Base-by-base conservation (phyloP, 768 basidiomycete genomes). In the Brasilioporus rufonigricans region DNA sequence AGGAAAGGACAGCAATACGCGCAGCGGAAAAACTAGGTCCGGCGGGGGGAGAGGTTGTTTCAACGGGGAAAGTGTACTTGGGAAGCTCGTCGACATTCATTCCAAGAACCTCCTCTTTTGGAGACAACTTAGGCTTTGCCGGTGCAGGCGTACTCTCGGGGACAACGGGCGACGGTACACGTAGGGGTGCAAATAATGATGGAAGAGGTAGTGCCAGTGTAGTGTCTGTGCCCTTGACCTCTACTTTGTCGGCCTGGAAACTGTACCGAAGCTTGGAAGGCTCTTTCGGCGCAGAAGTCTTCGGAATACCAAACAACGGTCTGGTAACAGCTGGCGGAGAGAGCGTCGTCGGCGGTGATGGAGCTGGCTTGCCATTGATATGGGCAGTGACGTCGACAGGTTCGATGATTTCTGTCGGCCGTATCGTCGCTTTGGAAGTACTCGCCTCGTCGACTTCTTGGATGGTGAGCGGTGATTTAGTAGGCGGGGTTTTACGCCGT, bases 251-350 rank as follows among this genome's bases (percentile, higher is more conserved):
- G 3, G 81, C 78, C 44, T 83, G 81, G 68, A 86, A 82, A 60
- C 87, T 88, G 61, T 78, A 86, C 26, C 89, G 81, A 53, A 91
- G 75, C 64, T 90, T 91, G 55, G 89, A 90, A 2, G 89, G 88
- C 52, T 88, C 86, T 64, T 84, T 88, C 1, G 89, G 89, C 10
- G 79, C 78, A 26, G 76, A 81, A 3, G 79, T 71, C 65, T 84
- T 87, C 39, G 70, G 38, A n/a, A 36, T 35, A 44, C 63, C 53
- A 27, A 65, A 63, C 23, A 58, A 29, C 26, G 60, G 46, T 44
- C 70, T 71, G 9, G 65, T 54, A 36, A 44, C 56, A 16, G 64
- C 33, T n/a, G 64, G 54, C 1, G 65, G 65, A 52, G 60, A 73
- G n/a, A n/a, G n/a, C n/a, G 55, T 52, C 13, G 21, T 31, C 23